Conservation (phyloP, 768 basidiomycete genomes). For the Serpula lacrymans region DNA sequence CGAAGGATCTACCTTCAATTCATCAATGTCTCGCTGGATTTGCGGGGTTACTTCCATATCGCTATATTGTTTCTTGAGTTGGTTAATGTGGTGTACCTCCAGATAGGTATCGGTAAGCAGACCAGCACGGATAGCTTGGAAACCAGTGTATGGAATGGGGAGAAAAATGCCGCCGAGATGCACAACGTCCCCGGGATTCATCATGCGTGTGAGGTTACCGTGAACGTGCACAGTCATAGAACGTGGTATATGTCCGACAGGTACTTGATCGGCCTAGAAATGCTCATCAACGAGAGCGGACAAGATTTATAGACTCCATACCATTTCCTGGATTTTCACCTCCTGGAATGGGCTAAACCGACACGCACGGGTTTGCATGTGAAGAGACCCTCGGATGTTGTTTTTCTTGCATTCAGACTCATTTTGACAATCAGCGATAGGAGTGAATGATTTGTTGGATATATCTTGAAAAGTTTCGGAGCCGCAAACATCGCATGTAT, state of each 20-base stretch:
- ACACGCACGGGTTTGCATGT: slow-evolving; percentile 98
- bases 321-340: slow-evolving; percentile 99
- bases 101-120: slow-evolving; percentile 96
- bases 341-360: slow-evolving; percentile 98
- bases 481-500: slow-evolving; percentile 97
- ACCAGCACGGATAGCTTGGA: slow-evolving; percentile 94
- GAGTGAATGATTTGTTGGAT: slow-evolving; percentile 84
- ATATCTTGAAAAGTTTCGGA: slow-evolving; percentile 99
- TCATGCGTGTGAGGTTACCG: slow-evolving; percentile 81
- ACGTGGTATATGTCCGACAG: slow-evolving; percentile 97
- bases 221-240: slow-evolving; percentile 97
- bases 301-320: slow-evolving; percentile 24
- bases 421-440: slow-evolving; percentile 86
- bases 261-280: slow-evolving; percentile 91
- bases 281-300: slow-evolving; percentile 6
- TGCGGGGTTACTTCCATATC: slow-evolving; percentile 92
- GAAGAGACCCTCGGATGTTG: slow-evolving; percentile 80
- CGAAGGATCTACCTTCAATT: slow-evolving; percentile 69
- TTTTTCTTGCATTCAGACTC: slow-evolving; percentile 83
- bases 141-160: slow-evolving; percentile 96
- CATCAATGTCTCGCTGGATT: slow-evolving; percentile 64
- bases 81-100: slow-evolving; percentile 85
- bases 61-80: slow-evolving; percentile 96
- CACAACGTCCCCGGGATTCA: slow-evolving; percentile 96
- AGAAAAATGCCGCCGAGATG: slow-evolving; percentile 96